Evolutionary conservation across 176 grass and related monocot species (phyloP), one percentile per base, ranked within the genome.

Genomic region (Carex scoparia): DNA sequence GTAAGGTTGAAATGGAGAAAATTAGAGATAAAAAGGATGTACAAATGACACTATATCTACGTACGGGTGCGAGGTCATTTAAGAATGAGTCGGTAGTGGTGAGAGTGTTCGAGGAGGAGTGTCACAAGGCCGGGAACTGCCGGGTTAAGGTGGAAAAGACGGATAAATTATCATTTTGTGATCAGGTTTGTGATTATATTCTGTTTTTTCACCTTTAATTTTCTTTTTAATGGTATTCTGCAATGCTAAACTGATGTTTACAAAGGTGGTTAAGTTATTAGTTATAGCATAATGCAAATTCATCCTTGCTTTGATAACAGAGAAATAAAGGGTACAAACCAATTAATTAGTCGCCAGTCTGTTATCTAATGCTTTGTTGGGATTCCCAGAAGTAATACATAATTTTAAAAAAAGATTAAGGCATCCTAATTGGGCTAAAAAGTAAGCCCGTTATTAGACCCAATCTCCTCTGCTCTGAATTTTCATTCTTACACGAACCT

Each of bases 101-200:
- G 27, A 60, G 62, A 28, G 84, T 90, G 49, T 90, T 97, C 60
- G 12, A 38, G 1, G 80, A 77, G 15, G 91, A 86, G 84, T 94
- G 94, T 23, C 12, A n/a, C 2, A 89, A 88, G 35, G 67, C 91
- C 0, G 79, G 62, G 0, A 81, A 84, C 3, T 97, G 94, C 90
- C 48, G 7, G 4, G 18, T 89, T 49, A 84, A 87, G 66, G 71
- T 89, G 2, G 55, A 84, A 7, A 84, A 67, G 27, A 61, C 77
- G 0, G 83, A 88, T 65, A 94, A 94, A 78, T 54, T 94, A 70
- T 91, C 94, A 74, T 94, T 97, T 64, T 87, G 91, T 19, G 88
- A 88, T 1, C 88, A 94, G 88, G 90, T 69, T 68, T 10, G 13
- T 48, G 10, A 28, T 18, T 3, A 1, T 23, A 3, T 15, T 23